These are phyloP conservation scores for Phragmites australis DNA, from an alignment of 176 grass and related monocot species.

Conservation along the genomic window DNA sequence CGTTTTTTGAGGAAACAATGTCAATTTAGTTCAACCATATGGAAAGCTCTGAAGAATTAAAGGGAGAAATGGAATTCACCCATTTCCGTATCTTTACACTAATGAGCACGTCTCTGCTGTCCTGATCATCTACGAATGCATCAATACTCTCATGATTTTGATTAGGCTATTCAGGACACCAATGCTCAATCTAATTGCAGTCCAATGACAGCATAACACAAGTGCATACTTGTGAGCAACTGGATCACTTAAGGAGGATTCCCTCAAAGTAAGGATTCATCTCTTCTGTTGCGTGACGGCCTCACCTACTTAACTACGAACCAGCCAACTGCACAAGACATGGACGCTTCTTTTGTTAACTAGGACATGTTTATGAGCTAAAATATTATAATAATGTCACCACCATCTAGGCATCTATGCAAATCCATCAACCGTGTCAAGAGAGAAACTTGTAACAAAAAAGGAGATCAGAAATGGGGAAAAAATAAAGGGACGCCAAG, in stretches of 20 bases:
- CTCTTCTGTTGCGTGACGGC: constrained; percentile 24
- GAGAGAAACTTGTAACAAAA: not conserved
- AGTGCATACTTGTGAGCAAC: not conserved
- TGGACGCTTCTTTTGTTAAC: not conserved
- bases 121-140: not conserved
- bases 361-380: not conserved
- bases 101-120: not conserved
- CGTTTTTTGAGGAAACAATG: too few species aligned
- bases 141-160: not conserved
- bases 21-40: not conserved
- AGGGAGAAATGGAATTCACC: not conserved
- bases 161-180: not conserved
- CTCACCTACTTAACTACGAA: constrained; percentile 14
- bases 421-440: not conserved
- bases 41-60: not conserved
- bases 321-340: not conserved
- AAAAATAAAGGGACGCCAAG: not conserved
- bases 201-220: not conserved
- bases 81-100: not conserved
- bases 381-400: not conserved
- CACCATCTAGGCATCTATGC: not conserved
- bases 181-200: not conserved
- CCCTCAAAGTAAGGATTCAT: not conserved
- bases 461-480: not conserved
- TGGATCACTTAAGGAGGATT: not conserved